Evolutionary conservation across 1,284 basidiomycete species (phyloP).

Genomic region (Veloporphyrellus conicus): DNA sequence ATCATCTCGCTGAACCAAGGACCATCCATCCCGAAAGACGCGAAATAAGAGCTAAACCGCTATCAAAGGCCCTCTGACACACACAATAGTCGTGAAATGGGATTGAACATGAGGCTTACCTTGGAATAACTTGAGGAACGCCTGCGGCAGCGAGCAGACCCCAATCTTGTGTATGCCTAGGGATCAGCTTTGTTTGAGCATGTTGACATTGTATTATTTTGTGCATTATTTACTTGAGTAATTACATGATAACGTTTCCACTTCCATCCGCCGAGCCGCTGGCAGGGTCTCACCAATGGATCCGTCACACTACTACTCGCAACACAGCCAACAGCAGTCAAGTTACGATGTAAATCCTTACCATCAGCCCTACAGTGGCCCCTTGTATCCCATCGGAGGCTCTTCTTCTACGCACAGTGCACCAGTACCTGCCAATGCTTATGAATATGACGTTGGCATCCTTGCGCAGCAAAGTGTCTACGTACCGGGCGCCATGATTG

Average conservation of each 20-base stretch:
- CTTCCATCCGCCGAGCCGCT: neutral
- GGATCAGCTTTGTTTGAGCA: constrained; percentile 23
- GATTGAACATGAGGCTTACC: constrained; percentile 40
- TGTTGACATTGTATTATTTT: constrained; percentile 26
- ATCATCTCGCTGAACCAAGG: constrained; percentile 20
- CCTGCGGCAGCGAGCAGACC: constrained; percentile 32
- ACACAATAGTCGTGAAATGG: constrained; percentile 1
- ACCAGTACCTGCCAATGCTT: constrained; percentile 83
- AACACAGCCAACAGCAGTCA: constrained; percentile 47
- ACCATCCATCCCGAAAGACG: constrained; percentile 28
- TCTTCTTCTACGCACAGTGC: constrained; percentile 65
- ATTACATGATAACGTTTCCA: too few species aligned
- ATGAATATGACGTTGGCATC: constrained; percentile 84
- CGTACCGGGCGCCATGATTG: constrained; percentile 82
- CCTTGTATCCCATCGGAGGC: constrained; percentile 62
- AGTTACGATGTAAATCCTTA: constrained; percentile 69
- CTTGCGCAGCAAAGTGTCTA: constrained; percentile 84
- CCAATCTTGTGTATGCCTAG: constrained; percentile 4
- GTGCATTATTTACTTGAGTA: too few species aligned
- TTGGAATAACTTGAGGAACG: constrained; percentile 47
- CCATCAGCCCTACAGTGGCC: constrained; percentile 72
- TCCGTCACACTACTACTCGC: constrained; percentile 35
- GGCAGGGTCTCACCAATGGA: constrained; percentile 22
- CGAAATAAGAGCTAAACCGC: neutral
- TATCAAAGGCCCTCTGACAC: neutral